These are phyloP conservation scores for Triangularia verruculosa DNA, from an alignment of 2,329 filamentous ascomycete species.

Conservation along the genomic window DNA sequence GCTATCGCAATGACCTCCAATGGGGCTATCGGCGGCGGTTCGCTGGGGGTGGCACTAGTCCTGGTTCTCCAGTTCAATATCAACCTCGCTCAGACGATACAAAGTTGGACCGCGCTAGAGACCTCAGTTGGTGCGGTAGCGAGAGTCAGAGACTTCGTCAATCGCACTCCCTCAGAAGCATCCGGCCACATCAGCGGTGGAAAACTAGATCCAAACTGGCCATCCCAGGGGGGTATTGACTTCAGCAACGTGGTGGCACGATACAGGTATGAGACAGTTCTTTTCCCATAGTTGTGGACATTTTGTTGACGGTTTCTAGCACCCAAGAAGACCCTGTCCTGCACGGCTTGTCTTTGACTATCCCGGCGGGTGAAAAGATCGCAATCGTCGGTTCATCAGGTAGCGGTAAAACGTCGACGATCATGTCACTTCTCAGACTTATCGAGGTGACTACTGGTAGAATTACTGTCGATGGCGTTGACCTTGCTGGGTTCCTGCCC, in stretches of 20 bases:
- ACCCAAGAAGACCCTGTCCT: neutral
- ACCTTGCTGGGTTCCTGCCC: neutral
- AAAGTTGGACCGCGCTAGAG: slow-evolving; percentile 19
- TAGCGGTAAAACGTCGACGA: neutral
- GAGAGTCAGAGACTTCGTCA: slow-evolving; percentile 15
- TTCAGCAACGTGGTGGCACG: slow-evolving; percentile 1
- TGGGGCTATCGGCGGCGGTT: neutral
- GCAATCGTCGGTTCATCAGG: neutral
- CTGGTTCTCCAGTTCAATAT: slow-evolving; percentile 1
- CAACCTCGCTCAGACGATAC: slow-evolving; percentile 4
- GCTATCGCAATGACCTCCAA: slow-evolving; percentile 14
- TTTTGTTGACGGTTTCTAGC: neutral
- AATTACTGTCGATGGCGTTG: slow-evolving; percentile 17
- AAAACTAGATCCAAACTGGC: neutral
- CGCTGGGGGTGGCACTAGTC: neutral
- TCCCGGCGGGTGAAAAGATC: neutral
- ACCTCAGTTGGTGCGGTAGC: slow-evolving; percentile 20
- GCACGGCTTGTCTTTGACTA: neutral
- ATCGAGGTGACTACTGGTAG: slow-evolving; percentile 2
- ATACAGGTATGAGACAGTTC: slow-evolving; percentile 2
- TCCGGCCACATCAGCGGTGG: neutral
- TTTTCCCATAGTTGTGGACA: neutral
- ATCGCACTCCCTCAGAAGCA: slow-evolving; percentile 12
- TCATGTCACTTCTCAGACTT: slow-evolving; percentile 15
- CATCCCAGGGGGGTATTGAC: neutral